Base-by-base conservation (phyloP, 1,284 basidiomycete species). In the Leucoagaricus sp. region DNA sequence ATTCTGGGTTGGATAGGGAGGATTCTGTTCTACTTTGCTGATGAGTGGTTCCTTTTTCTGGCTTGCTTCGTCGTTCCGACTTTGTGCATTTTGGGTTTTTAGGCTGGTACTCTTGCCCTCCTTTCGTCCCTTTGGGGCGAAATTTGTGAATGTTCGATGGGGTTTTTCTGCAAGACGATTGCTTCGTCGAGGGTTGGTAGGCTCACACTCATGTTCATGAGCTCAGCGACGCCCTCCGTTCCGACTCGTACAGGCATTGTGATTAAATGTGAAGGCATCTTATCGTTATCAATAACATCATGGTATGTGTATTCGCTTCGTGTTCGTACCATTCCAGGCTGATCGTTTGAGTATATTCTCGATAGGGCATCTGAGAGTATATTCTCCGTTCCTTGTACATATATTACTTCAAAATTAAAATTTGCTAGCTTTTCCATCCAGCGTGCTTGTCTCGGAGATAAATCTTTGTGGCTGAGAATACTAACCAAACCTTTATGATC, bases 401-500 rank as follows among this genome's bases (percentile, higher is more conserved):
- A 72, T 1, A 60, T 42, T 0, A 71, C 55, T 28, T 67, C 61
- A 55, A 68, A 72, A 44, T 69, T 65, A 56, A 72, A 72, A 21
- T 64, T 59, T 1, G 57, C 53, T 1, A 72, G 57, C 26, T 65
- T 67, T 47, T 76, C 73, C 0, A 77, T 7, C 78, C 75, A 79
- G 0, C 64, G 51, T 0, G 69, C 72, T 49, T 78, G 74, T 3
- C 66, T 57, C 0, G 67, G 63, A 0, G 69, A 69, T 28, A 76
- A 40, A 7, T 69, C 63, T 25, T 65, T 64, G 53, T 78, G 73
- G 0, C 60, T 58, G 1, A 67, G 34, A 0, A 78, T 38, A 49
- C 70, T 64, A 5, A 68, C 63, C 0, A 76, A 52, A 0, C 67
- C 66, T 17, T 72, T 71, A 36, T 78, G 73, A 49, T 78, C 75